Evolutionary conservation across 2,329 filamentous ascomycete species (phyloP).

Genomic region (Colletotrichum sublineola): DNA sequence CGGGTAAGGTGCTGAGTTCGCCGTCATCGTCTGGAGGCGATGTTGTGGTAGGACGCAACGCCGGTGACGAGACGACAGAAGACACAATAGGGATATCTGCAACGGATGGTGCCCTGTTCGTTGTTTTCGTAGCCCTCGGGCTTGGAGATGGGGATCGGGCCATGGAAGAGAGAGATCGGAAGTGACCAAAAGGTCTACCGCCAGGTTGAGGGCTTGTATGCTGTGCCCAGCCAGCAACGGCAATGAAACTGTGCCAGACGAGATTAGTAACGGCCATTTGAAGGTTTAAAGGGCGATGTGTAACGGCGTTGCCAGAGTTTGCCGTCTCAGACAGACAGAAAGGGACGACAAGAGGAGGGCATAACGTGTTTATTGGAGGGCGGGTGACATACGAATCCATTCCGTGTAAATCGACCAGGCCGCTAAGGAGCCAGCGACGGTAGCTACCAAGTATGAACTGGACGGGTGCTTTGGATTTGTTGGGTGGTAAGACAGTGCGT

Average conservation of each 20-base stretch:
- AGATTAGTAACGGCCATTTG: conserved; percentile 38
- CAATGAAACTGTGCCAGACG: conserved; percentile 61
- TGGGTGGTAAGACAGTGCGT: conserved; percentile 21
- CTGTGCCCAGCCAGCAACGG: conserved; percentile 66
- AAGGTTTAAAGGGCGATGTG: neutral
- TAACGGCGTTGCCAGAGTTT: neutral
- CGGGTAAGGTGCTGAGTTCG: conserved; percentile 78
- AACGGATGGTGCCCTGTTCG: conserved; percentile 54
- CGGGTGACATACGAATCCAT: conserved; percentile 38
- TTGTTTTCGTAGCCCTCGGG: conserved; percentile 54
- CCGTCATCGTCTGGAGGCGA: conserved; percentile 64
- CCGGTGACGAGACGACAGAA: conserved; percentile 50
- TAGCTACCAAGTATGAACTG: conserved; percentile 14
- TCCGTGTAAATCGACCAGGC: conserved; percentile 8
- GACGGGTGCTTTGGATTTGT: conserved; percentile 4
- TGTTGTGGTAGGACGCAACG: conserved; percentile 54
- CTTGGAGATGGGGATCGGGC: conserved; percentile 53
- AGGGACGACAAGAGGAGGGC: neutral
- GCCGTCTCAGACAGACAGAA: neutral
- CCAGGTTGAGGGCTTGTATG: conserved; percentile 53
- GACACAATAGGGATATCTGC: conserved; percentile 57
- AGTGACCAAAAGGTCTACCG: conserved; percentile 60
- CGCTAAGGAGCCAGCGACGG: conserved; percentile 3
- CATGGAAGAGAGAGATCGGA: conserved; percentile 67
- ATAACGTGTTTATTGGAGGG: conserved; percentile 16